Conservation (phyloP, 2,329 filamentous ascomycete genomes). For the Diaporthe ilicicola region DNA sequence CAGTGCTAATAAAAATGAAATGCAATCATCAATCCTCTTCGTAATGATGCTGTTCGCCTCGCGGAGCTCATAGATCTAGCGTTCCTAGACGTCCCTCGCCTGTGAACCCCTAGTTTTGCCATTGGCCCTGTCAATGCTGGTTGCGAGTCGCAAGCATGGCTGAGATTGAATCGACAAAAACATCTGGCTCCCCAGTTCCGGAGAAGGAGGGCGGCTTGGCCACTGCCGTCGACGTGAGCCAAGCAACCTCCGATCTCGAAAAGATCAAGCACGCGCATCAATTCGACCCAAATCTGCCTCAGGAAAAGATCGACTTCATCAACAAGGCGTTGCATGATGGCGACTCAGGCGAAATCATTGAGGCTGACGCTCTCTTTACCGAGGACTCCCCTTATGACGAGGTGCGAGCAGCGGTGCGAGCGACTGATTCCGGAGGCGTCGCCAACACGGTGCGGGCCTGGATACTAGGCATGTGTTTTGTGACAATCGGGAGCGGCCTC, state of each 20-base stretch:
- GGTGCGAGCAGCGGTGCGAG: slow-evolving; percentile 55
- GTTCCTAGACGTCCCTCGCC: neutral
- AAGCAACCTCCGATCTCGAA: slow-evolving; percentile 37
- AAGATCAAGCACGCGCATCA: slow-evolving; percentile 44
- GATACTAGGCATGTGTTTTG: slow-evolving; percentile 54
- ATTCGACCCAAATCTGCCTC: slow-evolving; percentile 46
- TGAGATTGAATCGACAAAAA: slow-evolving; percentile 5
- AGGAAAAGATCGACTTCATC: slow-evolving; percentile 44
- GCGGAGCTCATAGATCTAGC: neutral
- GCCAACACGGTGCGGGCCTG: slow-evolving; percentile 54
- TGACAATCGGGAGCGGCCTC: slow-evolving; percentile 50
- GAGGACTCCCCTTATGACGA: slow-evolving; percentile 50
- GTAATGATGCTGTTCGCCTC: neutral
- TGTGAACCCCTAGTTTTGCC: neutral
- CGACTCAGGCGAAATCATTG: slow-evolving; percentile 42
- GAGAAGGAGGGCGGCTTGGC: slow-evolving; percentile 20
- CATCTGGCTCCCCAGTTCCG: neutral
- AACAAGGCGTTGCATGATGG: slow-evolving; percentile 43
- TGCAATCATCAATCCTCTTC: neutral
- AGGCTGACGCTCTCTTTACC: slow-evolving; percentile 43
- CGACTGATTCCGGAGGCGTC: slow-evolving; percentile 52
- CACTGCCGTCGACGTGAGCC: slow-evolving; percentile 20
- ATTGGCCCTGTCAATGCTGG: neutral
- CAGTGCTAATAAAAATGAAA: neutral
- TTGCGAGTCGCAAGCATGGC: neutral